Evolutionary conservation across 371 early-diverging fungal species (phyloP), one percentile per base, ranked within the genome.

Genomic region (Mortierella sp.): DNA sequence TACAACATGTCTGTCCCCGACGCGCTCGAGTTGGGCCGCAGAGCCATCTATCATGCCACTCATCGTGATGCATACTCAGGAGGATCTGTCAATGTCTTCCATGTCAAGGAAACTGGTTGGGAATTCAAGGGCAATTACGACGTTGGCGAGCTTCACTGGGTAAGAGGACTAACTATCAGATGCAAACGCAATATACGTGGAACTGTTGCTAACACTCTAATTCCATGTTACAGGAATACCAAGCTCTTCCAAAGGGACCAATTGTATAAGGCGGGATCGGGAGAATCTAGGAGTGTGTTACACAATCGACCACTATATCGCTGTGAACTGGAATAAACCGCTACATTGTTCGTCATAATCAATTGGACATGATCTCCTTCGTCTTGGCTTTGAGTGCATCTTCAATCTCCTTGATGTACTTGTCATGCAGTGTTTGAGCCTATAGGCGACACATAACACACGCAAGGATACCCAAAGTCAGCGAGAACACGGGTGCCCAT

Each of bases 51-150:
- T 85, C 98, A 99, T 80, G 99, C 99, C 48, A 95, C 98, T 41
- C 94, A 95, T 84, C 90, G 99, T 71, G 99, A 99, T 89, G 98
- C 99, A 43, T 96, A 87, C 83, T 97, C 97, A 64, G 99, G 99
- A 83, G 99, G 99, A 62, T 86, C 89, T 26, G 92, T 99, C 38
- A 97, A 95, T 76, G 93, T 98, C 56, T 99, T 96, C 86, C 97
- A 96, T 80, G 93, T 99, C 53, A 90, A 93, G 66, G 83, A 92
- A 71, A 80, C 90, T 28, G 99, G 99, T 13, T 99, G 99, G 99
- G 89, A 85, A 57, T 90, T 90, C 70, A 92, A 92, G 52, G 91
- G 94, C 68, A 89, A 90, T 54, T 89, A 87, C 54, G 98, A 99
- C 78, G 95, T 98, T 45, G 89, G 86, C 45, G 89, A 90, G 24